Evolutionary conservation across 768 basidiomycete genomes (phyloP), one percentile per base, ranked within the genome.

Genomic region (Hygrophoropsis aurantiaca): DNA sequence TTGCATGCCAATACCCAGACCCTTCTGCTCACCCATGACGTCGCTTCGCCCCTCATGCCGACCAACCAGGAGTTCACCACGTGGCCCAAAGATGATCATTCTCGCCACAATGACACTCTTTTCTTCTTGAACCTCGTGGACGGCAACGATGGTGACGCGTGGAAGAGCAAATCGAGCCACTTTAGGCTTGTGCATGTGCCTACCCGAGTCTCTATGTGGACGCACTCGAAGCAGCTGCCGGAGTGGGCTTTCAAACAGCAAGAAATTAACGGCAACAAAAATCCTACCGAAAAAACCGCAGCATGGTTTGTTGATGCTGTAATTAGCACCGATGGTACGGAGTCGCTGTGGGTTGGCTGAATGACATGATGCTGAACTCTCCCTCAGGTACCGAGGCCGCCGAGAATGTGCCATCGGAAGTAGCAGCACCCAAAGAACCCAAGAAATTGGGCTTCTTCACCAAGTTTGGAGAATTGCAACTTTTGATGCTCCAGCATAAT

Each of bases 51-150:
- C 4, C 79, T 94, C 40, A 94, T 92, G 87, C 86, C 97, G 13
- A 99, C 97, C 40, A 98, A 98, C 65, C 94, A 97, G 62, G 97
- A 99, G 66, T 94, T 98, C 67, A 99, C 97, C 5, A 98, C 97
- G 0, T 87, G 85, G 82, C 64, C 85, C 4, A 86, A 81, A 59
- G 85, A 90, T 50, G 90, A 95, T 54, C 71, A 82, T 46, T 74
- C 78, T 7, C 78, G 88, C 41, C 78, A 87, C 62, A 90, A 91
- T 51, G 94, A 99, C 50, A 97, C 95, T 0, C 75, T 94, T 8
- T 99, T 97, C 80, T 73, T 79, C 53, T 58, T 99, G 11, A 64
- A 79, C 6, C 73, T 99, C 30, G 73, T 79, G 34, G 89, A 90
- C 36, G 88, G 79, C 1, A 73, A 81, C 49, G 80, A 87, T 18